Conservation (phyloP, 1,139 yeast species). For the Lodderomyces theae region DNA sequence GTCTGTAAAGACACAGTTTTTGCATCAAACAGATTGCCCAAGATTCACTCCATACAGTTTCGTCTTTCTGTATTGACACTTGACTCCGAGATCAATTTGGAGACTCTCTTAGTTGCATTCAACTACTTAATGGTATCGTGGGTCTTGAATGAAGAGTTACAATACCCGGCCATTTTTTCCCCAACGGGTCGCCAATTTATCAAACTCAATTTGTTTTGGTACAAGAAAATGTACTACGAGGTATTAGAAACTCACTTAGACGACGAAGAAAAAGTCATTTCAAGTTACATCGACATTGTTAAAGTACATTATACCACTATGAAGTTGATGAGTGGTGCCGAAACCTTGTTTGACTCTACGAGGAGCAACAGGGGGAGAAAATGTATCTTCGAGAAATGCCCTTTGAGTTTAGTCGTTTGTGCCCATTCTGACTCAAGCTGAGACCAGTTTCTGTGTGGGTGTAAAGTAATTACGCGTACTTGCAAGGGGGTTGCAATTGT, state of each 20-base stretch:
- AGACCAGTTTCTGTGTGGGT: neutral
- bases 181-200: constrained; percentile 31
- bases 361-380: neutral
- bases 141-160: constrained; percentile 28
- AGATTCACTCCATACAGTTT: neutral
- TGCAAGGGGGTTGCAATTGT: no score
- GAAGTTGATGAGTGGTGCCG: constrained; percentile 2
- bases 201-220: constrained; percentile 21
- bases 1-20: constrained; percentile 4
- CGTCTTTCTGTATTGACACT: constrained; percentile 10
- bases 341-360: neutral
- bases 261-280: neutral
- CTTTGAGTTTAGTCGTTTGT: neutral
- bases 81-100: constrained; percentile 13
- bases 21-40: neutral
- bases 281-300: neutral
- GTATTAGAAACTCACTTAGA: constrained; percentile 1
- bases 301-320: neutral
- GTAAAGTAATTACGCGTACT: no score
- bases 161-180: constrained; percentile 39
- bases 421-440: neutral
- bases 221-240: constrained; percentile 5
- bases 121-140: constrained; percentile 31
- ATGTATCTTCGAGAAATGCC: neutral
- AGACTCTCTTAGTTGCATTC: constrained; percentile 12